These are phyloP conservation scores for Medakamo hakoo DNA, from an alignment of 139 green algal species.

Conservation along the genomic window DNA sequence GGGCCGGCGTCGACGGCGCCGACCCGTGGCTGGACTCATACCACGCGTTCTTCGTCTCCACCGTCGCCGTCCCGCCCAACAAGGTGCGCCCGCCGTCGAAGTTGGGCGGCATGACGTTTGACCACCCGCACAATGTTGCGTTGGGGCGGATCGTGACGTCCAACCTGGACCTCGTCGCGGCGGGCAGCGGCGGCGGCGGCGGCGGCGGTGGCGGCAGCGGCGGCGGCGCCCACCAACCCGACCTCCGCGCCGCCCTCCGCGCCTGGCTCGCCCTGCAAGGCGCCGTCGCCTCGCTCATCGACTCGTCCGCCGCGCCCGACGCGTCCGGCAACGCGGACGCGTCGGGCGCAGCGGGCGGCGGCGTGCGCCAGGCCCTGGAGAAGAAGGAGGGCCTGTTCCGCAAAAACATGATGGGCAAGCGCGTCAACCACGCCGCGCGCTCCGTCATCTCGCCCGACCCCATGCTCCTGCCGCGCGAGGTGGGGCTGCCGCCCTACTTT, in stretches of 20 bases:
- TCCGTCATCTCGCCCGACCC: constrained; percentile 96
- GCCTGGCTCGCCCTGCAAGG: constrained; percentile 75
- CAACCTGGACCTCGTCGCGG: constrained; percentile 46
- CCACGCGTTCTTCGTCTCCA: constrained; percentile 76
- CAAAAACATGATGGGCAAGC: constrained; percentile 99
- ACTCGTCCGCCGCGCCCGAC: constrained; percentile 43
- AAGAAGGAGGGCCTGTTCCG: constrained; percentile 98
- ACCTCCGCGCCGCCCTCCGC: constrained; percentile 25
- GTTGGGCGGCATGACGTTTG: constrained; percentile 49
- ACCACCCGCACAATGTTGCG: constrained; percentile 83
- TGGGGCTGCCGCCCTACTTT: constrained; percentile 94
- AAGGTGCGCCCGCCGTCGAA: constrained; percentile 51
- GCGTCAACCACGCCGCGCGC: constrained; percentile 90
- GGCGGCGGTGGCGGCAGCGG: neutral
- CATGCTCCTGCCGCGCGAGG: constrained; percentile 74
- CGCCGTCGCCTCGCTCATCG: constrained; percentile 65
- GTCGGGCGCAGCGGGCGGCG: too few species aligned
- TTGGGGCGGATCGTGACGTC: constrained; percentile 52
- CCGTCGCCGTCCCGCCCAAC: constrained; percentile 77
- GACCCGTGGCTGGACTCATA: constrained; percentile 18
- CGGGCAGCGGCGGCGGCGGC: neutral
- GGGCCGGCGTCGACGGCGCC: neutral
- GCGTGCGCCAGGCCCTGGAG: constrained; percentile 79
- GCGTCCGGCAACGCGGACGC: constrained; percentile 1
- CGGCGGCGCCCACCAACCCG: constrained; percentile 5